These are phyloP conservation scores for Thelephora terrestris DNA, from an alignment of 1,284 basidiomycete species.

Conservation along the genomic window DNA sequence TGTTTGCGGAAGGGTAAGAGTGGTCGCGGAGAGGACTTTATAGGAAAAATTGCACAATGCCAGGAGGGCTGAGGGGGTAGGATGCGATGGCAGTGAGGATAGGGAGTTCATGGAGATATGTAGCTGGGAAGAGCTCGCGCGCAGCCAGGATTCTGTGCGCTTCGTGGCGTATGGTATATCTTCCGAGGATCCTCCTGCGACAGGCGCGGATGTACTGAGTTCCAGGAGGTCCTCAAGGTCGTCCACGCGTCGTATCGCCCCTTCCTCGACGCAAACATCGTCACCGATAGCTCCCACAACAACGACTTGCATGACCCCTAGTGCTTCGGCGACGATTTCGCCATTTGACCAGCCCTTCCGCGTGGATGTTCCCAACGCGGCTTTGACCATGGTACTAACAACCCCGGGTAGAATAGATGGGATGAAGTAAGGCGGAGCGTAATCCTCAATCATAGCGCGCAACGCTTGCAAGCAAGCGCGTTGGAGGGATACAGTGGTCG, in stretches of 20 bases:
- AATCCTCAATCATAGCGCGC: constrained; percentile 42
- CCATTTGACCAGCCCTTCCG: constrained; percentile 56
- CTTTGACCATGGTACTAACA: constrained; percentile 63
- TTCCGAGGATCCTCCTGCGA: not conserved
- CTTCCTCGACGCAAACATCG: constrained; percentile 51
- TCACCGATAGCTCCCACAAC: constrained; percentile 54
- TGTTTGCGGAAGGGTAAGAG: constrained; percentile 51
- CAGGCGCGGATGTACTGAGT: constrained; percentile 16
- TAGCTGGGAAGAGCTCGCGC: constrained; percentile 54
- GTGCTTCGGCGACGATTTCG: constrained; percentile 48
- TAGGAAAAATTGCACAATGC: constrained; percentile 48
- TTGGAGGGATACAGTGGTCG: constrained; percentile 53
- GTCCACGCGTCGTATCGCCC: constrained; percentile 42
- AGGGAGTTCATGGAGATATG: constrained; percentile 59
- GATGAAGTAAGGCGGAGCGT: constrained; percentile 52
- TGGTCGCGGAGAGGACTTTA: constrained; percentile 41
- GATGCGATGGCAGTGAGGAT: constrained; percentile 53
- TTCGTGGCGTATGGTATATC: constrained; percentile 31
- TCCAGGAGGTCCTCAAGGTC: constrained; percentile 51
- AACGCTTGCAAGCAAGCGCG: constrained; percentile 53
- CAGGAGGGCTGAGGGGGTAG: constrained; percentile 48
- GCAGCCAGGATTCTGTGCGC: constrained; percentile 49
- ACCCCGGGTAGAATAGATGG: constrained; percentile 77
- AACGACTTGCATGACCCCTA: constrained; percentile 46
- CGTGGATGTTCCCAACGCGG: constrained; percentile 40